A percentile compares a stretch with the other conserved stretches of the same genome.
Conservation (phyloP, 345 rosid species). For the Eucalyptus grandis region DNA sequence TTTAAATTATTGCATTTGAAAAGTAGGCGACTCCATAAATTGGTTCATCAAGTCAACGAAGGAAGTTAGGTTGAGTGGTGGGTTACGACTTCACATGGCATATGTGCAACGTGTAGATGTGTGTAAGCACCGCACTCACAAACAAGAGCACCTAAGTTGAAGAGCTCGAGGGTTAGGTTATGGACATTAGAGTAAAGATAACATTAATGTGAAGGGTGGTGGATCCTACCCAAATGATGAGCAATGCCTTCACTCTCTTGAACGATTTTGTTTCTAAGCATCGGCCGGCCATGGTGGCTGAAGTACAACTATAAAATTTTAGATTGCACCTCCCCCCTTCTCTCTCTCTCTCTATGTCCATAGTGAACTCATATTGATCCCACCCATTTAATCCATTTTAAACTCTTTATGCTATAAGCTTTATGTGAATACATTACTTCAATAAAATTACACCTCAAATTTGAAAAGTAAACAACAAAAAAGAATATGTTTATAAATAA, state of each 20-base stretch:
- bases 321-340: neutral
- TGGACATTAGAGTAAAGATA: fast-evolving
- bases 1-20: too few species aligned
- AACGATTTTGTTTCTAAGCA: neutral
- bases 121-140: neutral
- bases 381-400: neutral
- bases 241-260: neutral
- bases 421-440: neutral
- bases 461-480: neutral
- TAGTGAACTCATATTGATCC: neutral
- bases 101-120: neutral
- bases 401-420: neutral
- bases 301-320: too few species aligned
- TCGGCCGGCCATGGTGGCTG: fast-evolving
- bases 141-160: neutral
- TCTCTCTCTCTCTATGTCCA: neutral
- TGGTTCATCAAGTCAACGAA: too few species aligned
- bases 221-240: too few species aligned
- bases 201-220: neutral
- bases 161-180: neutral
- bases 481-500: too few species aligned
- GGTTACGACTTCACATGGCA: neutral
- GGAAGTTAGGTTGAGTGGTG: neutral
- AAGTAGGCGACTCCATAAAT: too few species aligned
- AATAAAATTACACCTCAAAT: neutral